Percentiles rank a stretch among this genome's conserved stretches.
phyloP scores from a whole-genome alignment of 805 yeast species.

The Wickerhamiella domercqiae region DNA sequence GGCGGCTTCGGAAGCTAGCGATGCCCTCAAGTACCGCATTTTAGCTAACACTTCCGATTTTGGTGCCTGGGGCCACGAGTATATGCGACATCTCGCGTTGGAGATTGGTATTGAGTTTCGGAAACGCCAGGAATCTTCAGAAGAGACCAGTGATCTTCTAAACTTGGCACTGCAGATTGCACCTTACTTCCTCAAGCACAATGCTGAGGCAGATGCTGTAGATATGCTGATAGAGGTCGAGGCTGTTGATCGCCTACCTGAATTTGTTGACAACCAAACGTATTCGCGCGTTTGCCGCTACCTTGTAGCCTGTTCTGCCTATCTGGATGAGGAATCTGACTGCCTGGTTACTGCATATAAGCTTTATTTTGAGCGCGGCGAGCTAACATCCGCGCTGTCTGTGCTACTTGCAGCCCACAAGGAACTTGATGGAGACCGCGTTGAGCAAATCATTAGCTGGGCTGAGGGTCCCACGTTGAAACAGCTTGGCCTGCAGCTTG shows the following conservation, averaged over 20 bases:
- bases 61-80: conserved; percentile 96
- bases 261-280: conserved; percentile 71
- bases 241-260: conserved; percentile 63
- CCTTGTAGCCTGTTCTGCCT: conserved; percentile 92
- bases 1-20: conserved; percentile 38
- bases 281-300: conserved; percentile 83
- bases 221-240: conserved; percentile 86
- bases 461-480: conserved; percentile 67
- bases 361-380: conserved; percentile 63
- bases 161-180: conserved; percentile 61
- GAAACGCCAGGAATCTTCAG: conserved; percentile 24
- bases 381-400: conserved; percentile 77
- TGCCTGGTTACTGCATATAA: conserved; percentile 79
- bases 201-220: conserved; percentile 97
- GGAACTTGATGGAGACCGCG: conserved; percentile 72
- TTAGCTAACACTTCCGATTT: conserved; percentile 35
- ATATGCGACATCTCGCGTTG: conserved; percentile 85
- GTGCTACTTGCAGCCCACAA: conserved; percentile 50
- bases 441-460: conserved; percentile 28
- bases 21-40: conserved; percentile 67
- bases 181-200: conserved; percentile 81
- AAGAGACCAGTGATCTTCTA: conserved; percentile 31
- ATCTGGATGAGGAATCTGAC: conserved; percentile 75
- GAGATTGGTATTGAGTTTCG: conserved; percentile 85
- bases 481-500: conserved; percentile 80